These are phyloP conservation scores for Staphylotrichum longicolle DNA, from an alignment of 495 filamentous ascomycete species.

Conservation along the genomic window DNA sequence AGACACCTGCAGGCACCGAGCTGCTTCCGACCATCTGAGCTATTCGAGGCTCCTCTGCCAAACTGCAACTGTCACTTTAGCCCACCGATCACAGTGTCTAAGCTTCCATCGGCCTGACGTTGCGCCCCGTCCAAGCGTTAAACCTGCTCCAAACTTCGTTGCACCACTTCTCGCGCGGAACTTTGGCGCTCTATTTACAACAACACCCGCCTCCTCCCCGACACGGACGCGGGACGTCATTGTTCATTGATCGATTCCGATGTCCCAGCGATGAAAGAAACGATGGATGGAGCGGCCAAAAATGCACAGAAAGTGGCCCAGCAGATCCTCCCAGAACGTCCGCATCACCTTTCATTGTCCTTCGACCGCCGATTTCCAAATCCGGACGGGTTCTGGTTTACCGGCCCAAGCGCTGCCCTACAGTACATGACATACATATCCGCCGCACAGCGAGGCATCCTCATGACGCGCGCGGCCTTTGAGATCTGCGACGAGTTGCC, in stretches of 20 bases:
- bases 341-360: conserved; percentile 45
- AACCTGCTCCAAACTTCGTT: no score
- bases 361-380: conserved; percentile 38
- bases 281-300: conserved; percentile 52
- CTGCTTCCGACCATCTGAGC: no score
- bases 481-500: conserved; percentile 42
- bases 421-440: conserved; percentile 48
- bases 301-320: conserved; percentile 44
- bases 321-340: conserved; percentile 42
- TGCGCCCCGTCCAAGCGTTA: no score
- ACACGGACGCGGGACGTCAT: conserved; percentile 3
- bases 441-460: conserved; percentile 47
- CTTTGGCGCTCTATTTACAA: no score
- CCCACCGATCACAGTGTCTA: no score
- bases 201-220: neutral
- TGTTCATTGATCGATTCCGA: conserved; percentile 27
- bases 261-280: conserved; percentile 39
- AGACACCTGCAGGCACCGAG: no score
- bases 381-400: conserved; percentile 41
- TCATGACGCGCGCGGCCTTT: conserved; percentile 45
- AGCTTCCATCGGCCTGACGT: no score
- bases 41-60: no score
- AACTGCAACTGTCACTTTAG: no score
- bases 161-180: no score
- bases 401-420: conserved; percentile 34